Evolutionary conservation across 208 protist species (phyloP).

Genomic region (Leishmania guyanensis): DNA sequence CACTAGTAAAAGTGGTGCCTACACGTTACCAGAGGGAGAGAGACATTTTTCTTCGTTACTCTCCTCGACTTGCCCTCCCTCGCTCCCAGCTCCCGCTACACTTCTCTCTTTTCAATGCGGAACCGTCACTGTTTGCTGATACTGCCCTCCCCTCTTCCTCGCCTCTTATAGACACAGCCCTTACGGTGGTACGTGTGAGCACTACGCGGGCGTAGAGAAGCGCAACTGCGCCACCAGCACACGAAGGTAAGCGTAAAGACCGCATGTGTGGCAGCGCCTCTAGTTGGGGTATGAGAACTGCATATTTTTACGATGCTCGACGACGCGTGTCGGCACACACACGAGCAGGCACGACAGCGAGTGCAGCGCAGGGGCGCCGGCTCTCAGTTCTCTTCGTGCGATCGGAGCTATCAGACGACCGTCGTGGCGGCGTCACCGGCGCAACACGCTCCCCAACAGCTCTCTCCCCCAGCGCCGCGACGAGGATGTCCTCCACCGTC

Average conservation of each 20-base stretch:
- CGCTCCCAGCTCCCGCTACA: background rate
- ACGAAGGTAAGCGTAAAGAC: background rate
- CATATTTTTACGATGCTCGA: background rate
- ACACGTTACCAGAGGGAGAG: background rate
- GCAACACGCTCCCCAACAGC: background rate
- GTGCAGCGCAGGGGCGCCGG: background rate
- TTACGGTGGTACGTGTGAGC: background rate
- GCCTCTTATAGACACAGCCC: background rate
- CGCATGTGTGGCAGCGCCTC: background rate
- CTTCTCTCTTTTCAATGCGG: background rate
- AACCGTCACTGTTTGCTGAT: background rate
- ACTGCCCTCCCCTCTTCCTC: background rate
- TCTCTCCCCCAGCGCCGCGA: background rate
- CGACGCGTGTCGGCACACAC: background rate
- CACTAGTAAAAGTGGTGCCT: background rate
- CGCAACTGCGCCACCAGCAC: background rate
- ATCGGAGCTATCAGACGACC: constrained; percentile 1
- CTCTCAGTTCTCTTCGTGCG: constrained; percentile 10
- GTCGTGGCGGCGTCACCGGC: background rate
- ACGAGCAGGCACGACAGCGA: background rate
- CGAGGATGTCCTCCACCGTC: background rate
- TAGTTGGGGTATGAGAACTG: background rate
- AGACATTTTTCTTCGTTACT: too few relatives aligned
- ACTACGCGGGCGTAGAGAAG: background rate
- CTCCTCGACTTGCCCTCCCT: background rate